Evolutionary conservation across 192 early-diverging fungal species (phyloP), one percentile per base, ranked within the genome.

Genomic region (Coemansia sp.): DNA sequence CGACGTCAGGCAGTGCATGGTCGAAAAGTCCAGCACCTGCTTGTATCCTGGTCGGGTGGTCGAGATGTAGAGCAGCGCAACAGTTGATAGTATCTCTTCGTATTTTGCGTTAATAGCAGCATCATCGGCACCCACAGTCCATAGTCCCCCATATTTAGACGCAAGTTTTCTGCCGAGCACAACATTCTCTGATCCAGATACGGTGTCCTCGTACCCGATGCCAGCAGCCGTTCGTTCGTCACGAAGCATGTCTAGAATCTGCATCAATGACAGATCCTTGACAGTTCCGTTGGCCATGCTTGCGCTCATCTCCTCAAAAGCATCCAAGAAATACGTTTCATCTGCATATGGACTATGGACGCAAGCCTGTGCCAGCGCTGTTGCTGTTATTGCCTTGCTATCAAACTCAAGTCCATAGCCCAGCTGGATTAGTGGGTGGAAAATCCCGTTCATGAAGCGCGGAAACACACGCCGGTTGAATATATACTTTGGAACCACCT

Each of bases 391-490:
- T 39, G 82, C 78, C 65, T 76, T 76, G 63, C 83, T 68, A 12
- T 79, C 80, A 70, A 88, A 89, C 64, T 89, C 88, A n/a, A 88
- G 40, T 1, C 84, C 88, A 65, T 88, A 88, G 7, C 88, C 87
- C 19, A 89, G 54, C 71, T 87, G 85, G 57, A 89, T 88, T n/a
- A 89, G 61, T 19, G 88, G 88, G 61, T 89, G 87, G 52, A 82
- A 78, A 5, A 83, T 72, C 12, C 85, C 88, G 62, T 77, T 79
- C 55, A 89, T 76, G 0, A 74, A 65, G 32, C 79, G 56, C 6
- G 65, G 69, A n/a, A 88, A 57, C 6, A 88, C 41, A 32, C 79
- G 74, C 1, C 73, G 42, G 55, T 84, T 72, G 26, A 85, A 82
- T 6, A 83, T 73, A 45, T 84, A 89, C 4, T 84, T 66, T 21